Conservation (phyloP, 1,284 basidiomycete species). For the Laetiporus sulphureus region DNA sequence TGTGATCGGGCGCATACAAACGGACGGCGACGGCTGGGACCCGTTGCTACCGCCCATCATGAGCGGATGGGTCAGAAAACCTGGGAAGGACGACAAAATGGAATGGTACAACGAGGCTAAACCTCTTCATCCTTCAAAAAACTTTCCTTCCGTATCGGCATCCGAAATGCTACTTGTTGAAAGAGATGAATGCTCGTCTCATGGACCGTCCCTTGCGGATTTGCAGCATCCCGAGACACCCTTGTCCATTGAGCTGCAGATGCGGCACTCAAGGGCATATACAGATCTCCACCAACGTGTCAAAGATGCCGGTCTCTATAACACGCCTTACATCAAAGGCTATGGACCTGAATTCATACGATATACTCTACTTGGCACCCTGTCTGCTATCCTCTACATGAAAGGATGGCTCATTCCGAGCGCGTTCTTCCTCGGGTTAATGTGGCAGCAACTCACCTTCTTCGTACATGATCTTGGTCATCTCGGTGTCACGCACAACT, state of each 20-base stretch:
- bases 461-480: conserved; percentile 94
- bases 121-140: conserved; percentile 33
- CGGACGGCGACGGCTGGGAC: conserved; percentile 55
- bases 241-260: conserved; percentile 58
- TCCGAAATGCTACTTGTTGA: conserved; percentile 61
- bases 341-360: conserved; percentile 86
- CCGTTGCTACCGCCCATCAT: conserved; percentile 88
- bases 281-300: conserved; percentile 74
- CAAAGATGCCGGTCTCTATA: conserved; percentile 78
- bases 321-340: conserved; percentile 77
- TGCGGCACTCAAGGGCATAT: conserved; percentile 74
- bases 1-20: conserved; percentile 69
- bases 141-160: conserved; percentile 30
- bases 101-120: conserved; percentile 61
- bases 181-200: conserved; percentile 24
- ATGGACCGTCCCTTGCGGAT: conserved; percentile 41
- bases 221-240: conserved; percentile 46
- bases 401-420: conserved; percentile 62
- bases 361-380: conserved; percentile 58
- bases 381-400: conserved; percentile 60
- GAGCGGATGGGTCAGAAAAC: conserved; percentile 69
- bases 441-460: conserved; percentile 96
- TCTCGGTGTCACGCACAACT: conserved; percentile 87
- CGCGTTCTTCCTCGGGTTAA: conserved; percentile 77
- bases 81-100: conserved; percentile 34